Evolutionary conservation across 164 flowering plant genomes (phyloP), one percentile per base, ranked within the genome.

Genomic region (Kingdonia uniflora): DNA sequence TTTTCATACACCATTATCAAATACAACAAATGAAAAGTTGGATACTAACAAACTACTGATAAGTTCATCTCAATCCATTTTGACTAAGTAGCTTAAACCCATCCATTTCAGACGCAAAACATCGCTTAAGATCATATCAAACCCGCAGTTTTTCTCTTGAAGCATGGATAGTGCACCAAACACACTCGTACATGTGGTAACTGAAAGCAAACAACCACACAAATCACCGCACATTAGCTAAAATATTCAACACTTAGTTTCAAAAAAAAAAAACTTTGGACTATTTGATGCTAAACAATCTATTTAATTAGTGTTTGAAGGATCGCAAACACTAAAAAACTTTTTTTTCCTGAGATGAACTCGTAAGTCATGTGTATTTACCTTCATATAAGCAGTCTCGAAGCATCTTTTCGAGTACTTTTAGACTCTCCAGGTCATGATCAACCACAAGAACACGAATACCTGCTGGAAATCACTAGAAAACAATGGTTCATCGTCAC

Each of bases 321-420:
- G n/a, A n/a, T n/a, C n/a, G n/a, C n/a, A n/a, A n/a, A n/a, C n/a
- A n/a, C n/a, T n/a, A n/a, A n/a, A n/a, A n/a, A n/a, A n/a, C n/a
- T n/a, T n/a, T n/a, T n/a, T n/a, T n/a, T n/a, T n/a, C n/a, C n/a
- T n/a, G n/a, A n/a, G n/a, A n/a, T 46, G 19, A 53, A 16, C 40
- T 35, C n/a, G 21, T 42, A 20, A 46, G 26, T 5, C 2, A 20
- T 8, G 13, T n/a, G 14, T 10, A 20, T 1, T 1, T 5, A 49
- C 69, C 69, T 72, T 87, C 83, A 56, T 87, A 87, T 6, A 71
- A 74, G 51, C 95, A 84, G 58, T 80, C 84, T 70, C 74, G 81
- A 56, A 87, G 88, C 91, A 87, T 87, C 78, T 84, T 84, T 23
- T 84, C 95, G 0, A 87, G 76, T 51, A 87, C 79, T 58, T 73